Evolutionary conservation across 208 protist genomes (phyloP), one percentile per base, ranked within the genome.

Genomic region (Crithidia bombi): DNA sequence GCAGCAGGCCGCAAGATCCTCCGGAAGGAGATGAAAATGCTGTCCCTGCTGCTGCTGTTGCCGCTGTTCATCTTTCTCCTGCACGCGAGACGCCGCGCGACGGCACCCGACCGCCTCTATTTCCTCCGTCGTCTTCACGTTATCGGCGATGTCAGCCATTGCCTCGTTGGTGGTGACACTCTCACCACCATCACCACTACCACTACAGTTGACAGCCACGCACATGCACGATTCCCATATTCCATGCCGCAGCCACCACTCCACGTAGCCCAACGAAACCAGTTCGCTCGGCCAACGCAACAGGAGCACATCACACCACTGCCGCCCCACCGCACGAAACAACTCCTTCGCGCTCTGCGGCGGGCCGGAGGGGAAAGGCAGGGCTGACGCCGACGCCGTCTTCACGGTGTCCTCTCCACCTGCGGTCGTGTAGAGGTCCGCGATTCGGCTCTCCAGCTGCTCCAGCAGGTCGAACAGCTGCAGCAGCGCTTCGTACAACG

Each of bases 161-260:
- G 46, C 3, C 46, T 3, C 14, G 23, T 5, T 14, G 3, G 2
- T 14, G 5, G 5, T 23, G 9, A 14, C 21, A 28, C 21, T 10
- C 3, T 15, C 46, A 28, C 15, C 46, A 28, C 21, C 43, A 47
- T 5, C 43, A 32, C 30, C 35, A 10, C 15, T n/a, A 7, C 21
- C 35, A 36, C 28, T n/a, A 23, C 2, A 32, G 5, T 3, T 28
- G 3, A 6, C 25, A 10, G 47, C 25, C 7, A 25, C 47, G 3
- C 23, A 9, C n/a, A 7, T n/a, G 5, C 36, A 15, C 33, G 66
- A 25, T 7, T 33, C 17, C 64, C 63, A 77, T 1, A 63, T 36
- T 9, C 43, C 46, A 52, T 86, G 76, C 4, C 73, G 75, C 72
- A 89, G 43, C 84, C 84, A 89, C 84, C 84, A 86, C 72, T 86